Conservation (phyloP, 2,329 filamentous ascomycete species). For the Thermoascus crustaceus region DNA sequence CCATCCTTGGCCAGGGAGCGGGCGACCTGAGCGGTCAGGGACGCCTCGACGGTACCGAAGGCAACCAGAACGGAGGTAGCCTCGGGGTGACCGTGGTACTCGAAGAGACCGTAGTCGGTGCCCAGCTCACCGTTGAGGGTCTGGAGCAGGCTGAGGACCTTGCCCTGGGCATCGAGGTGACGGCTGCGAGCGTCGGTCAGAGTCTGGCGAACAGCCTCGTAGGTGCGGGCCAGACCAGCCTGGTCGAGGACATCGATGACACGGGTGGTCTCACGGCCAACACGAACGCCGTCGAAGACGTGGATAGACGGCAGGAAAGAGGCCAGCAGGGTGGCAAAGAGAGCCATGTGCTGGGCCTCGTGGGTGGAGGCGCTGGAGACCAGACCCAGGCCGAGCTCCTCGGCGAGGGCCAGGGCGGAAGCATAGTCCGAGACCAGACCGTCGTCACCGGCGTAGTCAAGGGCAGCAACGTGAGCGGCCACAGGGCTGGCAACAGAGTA, state of each 20-base stretch:
- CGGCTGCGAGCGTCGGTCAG: slow-evolving; percentile 58
- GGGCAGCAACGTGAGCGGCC: slow-evolving; percentile 83
- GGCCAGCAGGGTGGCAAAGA: slow-evolving; percentile 77
- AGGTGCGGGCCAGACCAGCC: slow-evolving; percentile 58
- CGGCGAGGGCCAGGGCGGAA: slow-evolving; percentile 67
- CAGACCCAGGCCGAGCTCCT: slow-evolving; percentile 82
- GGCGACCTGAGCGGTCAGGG: slow-evolving; percentile 74
- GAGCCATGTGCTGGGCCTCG: slow-evolving; percentile 89
- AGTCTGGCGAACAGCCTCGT: slow-evolving; percentile 57
- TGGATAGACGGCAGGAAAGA: slow-evolving; percentile 75
- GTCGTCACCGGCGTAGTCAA: slow-evolving; percentile 65
- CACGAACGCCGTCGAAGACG: slow-evolving; percentile 77
- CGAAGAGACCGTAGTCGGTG: slow-evolving; percentile 85
- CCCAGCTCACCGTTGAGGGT: slow-evolving; percentile 85
- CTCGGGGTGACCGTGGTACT: slow-evolving; percentile 78
- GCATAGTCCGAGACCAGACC: slow-evolving; percentile 84
- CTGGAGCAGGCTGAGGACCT: slow-evolving; percentile 60
- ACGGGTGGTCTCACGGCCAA: slow-evolving; percentile 72
- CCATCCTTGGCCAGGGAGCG: slow-evolving; percentile 63
- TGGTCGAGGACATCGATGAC: slow-evolving; percentile 76
- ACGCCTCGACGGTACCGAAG: slow-evolving; percentile 86
- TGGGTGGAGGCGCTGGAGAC: slow-evolving; percentile 79
- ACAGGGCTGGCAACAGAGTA: slow-evolving; percentile 90
- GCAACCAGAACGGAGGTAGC: slow-evolving; percentile 80
- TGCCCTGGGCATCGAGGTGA: slow-evolving; percentile 61